phyloP scores from a whole-genome alignment of 2,329 filamentous ascomycete genomes.

The Bertia moriformis region DNA sequence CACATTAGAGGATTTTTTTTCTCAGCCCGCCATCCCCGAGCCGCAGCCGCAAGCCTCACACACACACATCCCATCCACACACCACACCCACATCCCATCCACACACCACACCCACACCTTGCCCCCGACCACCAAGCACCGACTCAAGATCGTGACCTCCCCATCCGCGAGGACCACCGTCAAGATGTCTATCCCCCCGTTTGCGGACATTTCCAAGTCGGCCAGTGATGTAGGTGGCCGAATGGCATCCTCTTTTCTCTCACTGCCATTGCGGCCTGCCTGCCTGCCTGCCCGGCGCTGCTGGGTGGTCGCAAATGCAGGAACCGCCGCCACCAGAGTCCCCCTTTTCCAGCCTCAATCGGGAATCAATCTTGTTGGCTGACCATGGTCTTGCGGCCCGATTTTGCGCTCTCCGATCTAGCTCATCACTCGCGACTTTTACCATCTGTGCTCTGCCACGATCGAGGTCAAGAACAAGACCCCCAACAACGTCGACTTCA shows the following conservation, averaged over 20 bases:
- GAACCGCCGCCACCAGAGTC: background rate
- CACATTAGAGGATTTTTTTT: no score
- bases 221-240: background rate
- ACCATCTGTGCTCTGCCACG: slow-evolving; percentile 71
- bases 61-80: no score
- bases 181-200: background rate
- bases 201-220: background rate
- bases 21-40: no score
- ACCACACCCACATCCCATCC: no score
- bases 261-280: background rate
- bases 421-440: slow-evolving; percentile 99
- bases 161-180: no score
- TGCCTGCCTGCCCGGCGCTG: background rate
- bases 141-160: no score
- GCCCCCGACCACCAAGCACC: no score
- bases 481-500: slow-evolving; percentile 98
- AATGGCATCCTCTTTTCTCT: background rate
- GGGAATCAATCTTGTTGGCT: background rate
- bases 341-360: background rate
- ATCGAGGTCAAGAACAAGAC: slow-evolving; percentile 99
- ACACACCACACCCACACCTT: no score
- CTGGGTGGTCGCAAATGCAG: background rate
- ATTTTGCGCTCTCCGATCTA: slow-evolving; percentile 19
- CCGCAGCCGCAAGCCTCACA: no score
- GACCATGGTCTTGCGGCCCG: background rate